Evolutionary conservation across 208 protist genomes (phyloP).

Genomic region (Crithidia bombi): DNA sequence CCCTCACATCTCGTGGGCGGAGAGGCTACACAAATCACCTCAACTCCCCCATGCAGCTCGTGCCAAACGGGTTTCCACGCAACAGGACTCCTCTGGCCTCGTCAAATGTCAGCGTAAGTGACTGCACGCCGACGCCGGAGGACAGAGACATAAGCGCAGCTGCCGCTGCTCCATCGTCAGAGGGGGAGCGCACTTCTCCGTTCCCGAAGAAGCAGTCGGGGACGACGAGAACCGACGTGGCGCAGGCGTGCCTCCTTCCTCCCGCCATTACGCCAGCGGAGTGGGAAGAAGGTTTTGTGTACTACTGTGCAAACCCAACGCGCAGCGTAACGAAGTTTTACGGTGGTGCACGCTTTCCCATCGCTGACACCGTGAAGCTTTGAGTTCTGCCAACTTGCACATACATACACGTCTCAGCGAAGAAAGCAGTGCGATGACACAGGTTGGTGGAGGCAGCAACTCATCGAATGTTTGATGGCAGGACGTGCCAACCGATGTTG

Average conservation of each 20-base stretch:
- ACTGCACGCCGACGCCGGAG: neutral
- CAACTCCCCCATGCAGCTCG: neutral
- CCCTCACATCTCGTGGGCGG: neutral
- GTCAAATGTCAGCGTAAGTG: neutral
- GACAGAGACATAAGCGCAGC: neutral
- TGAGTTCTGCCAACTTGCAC: neutral
- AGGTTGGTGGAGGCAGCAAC: too few species aligned
- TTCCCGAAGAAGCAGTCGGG: neutral
- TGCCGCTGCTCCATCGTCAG: neutral
- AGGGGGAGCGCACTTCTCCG: neutral
- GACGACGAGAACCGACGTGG: neutral
- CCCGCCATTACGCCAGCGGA: conserved; percentile 37
- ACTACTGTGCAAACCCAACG: conserved; percentile 80
- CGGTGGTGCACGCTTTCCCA: conserved; percentile 2
- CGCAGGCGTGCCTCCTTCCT: conserved; percentile 1
- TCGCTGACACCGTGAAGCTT: conserved; percentile 6
- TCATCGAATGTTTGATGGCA: too few species aligned
- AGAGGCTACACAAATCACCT: conserved; percentile 19
- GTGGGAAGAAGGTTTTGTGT: conserved; percentile 54
- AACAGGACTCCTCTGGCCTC: neutral
- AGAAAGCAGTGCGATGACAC: neutral
- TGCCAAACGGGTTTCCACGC: conserved; percentile 9
- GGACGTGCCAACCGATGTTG: too few species aligned
- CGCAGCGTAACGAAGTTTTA: conserved; percentile 13
- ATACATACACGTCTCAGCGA: neutral